Evolutionary conservation across 345 rosid species (phyloP), one percentile per base, ranked within the genome.

Genomic region (Syzygium jambos): DNA sequence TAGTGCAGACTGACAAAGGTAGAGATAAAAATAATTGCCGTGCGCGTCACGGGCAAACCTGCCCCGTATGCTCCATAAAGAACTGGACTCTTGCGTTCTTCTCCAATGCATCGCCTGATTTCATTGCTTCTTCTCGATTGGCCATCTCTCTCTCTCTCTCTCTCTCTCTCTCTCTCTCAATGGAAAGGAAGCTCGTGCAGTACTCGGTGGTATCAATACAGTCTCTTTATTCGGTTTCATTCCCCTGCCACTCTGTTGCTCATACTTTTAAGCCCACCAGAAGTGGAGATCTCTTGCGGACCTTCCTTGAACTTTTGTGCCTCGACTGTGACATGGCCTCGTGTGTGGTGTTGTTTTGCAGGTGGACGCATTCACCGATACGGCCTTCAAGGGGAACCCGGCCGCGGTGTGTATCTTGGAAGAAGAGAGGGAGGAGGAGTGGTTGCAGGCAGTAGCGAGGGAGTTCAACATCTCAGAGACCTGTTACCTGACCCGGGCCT

Each of bases 361-460:
- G 96, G 99, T 94, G 84, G 97, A 96, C 84, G 96, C 98, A 4
- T 96, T 96, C 92, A 90, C 96, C 1, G 94, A 93, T 27, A 88
- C 94, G 2, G 91, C 98, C 9, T 96, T 95, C 93, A 93, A 92
- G 91, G 98, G 99, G 8, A 96, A 95, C 88, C 98, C 98, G 34
- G 98, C 98, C 4, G 96, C 97, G 11, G 98, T 96, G 30, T 96
- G 98, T 86, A 89, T 95, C 87, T 86, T 96, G 87, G 95, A 93
- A 23, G 95, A 94, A 46, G 95, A 92, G 11, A 91, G 89, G 89
- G 94, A 95, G 85, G 96, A 96, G 21, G 83, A 88, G 19, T 97
- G 98, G 98, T 82, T 95, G 85, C 97, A 95, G 87, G 87, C 92
- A 3, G 89, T 94, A 51, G 95, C 95, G 16, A 49, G 89, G 9